Base-by-base conservation (phyloP, 441 rosid species). In the Corymbia citriodora region DNA sequence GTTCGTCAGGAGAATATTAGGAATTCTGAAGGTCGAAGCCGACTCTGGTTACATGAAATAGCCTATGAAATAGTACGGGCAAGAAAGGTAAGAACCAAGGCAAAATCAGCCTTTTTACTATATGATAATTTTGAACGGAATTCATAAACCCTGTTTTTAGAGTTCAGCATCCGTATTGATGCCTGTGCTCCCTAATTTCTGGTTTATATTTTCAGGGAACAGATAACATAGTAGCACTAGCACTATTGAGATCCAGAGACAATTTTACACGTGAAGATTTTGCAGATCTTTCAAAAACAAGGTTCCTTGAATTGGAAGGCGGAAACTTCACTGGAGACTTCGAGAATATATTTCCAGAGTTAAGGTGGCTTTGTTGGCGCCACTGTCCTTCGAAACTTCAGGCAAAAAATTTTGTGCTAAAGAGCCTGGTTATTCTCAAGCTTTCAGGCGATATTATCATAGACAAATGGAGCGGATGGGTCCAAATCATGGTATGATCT, bases 391-490 rank as follows among this genome's bases (percentile, higher is more conserved):
- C 16, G 2, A 61, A 90, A n/a, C 61, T 90, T 70, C 33, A 23
- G 6, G 91, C 72, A 33, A 87, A 4, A 2, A 87, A 90, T 6
- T 36, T 90, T 59, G 2, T 6, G 16, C 63, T 90, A 0, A 23
- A 68, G n/a, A 87, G 0, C 10, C 4, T 90, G 13, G 89, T 87
- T 25, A 45, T 87, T 53, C 91, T 90, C 9, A 68, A 87, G n/a
- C 53, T 90, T 23, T 90, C 91, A 33, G 33, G 33, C 33, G 48
- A 88, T 45, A 18, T 25, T 65, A 89, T 86, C 45, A 63, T 40
- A 3, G 90, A 89, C 5, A 6, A 63, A 19, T 89, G 90, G 88
- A 61, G 33, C 5, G 88, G 90, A 27, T 89, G 88, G 90, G 61
- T 40, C 55, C 88, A 48, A 59, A 83, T 89, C 31, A 29, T 54